Conservation (phyloP, 2,329 filamentous ascomycete genomes). For the Dactylella cylindrospora region DNA sequence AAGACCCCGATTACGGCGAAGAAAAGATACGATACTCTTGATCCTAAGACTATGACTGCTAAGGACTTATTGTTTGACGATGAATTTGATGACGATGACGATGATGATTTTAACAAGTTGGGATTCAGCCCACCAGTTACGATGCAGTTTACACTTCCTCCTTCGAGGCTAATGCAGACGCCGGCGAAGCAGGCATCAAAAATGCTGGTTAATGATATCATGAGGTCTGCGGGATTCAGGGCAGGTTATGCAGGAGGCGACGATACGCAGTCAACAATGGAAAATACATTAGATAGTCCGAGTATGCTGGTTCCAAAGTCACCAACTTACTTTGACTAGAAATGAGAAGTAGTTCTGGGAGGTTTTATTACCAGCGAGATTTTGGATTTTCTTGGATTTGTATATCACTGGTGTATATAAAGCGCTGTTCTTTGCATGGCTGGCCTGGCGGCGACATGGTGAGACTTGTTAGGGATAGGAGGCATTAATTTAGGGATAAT, state of each 20-base stretch:
- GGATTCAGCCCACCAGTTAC: slow-evolving; percentile 91
- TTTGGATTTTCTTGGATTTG: too few species aligned
- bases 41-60: slow-evolving; percentile 73
- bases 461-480: too few species aligned
- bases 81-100: slow-evolving; percentile 59
- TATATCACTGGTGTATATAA: too few species aligned
- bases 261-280: slow-evolving; percentile 34
- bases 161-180: slow-evolving; percentile 75
- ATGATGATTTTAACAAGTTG: slow-evolving; percentile 61
- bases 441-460: too few species aligned
- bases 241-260: slow-evolving; percentile 38
- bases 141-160: slow-evolving; percentile 79
- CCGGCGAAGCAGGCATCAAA: slow-evolving; percentile 81
- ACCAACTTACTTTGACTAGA: too few species aligned
- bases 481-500: too few species aligned
- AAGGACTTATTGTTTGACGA: slow-evolving; percentile 51
- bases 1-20: slow-evolving; percentile 67
- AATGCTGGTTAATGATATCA: slow-evolving; percentile 76
- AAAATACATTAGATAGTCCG: slow-evolving; percentile 23
- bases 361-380: too few species aligned
- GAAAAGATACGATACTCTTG: slow-evolving; percentile 59
- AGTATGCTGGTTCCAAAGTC: slow-evolving; percentile 18
- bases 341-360: too few species aligned
- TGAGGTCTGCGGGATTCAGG: slow-evolving; percentile 67
- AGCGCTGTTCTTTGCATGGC: too few species aligned